Evolutionary conservation across 2,329 filamentous ascomycete species (phyloP).

Genomic region (Aspergillus vadensis): DNA sequence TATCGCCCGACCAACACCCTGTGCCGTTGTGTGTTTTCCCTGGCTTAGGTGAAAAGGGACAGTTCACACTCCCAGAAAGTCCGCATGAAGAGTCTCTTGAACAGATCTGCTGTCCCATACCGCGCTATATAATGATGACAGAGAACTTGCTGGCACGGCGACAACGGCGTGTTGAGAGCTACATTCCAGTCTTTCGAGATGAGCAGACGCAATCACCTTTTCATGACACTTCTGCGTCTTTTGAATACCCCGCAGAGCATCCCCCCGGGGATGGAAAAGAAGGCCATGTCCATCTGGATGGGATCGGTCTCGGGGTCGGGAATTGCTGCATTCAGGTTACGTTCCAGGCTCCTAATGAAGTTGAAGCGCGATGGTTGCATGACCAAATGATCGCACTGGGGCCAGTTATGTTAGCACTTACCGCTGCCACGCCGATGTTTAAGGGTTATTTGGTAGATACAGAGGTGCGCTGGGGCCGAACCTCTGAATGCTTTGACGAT

Average conservation of each 20-base stretch:
- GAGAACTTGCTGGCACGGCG: neutral
- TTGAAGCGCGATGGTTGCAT: conserved; percentile 22
- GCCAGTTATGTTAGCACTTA: conserved; percentile 23
- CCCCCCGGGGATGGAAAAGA: conserved; percentile 3
- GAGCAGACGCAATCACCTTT: neutral
- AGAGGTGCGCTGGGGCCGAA: conserved; percentile 21
- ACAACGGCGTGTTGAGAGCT: neutral
- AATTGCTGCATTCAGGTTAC: conserved; percentile 23
- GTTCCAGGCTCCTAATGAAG: conserved; percentile 19
- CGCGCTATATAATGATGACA: conserved; percentile 3
- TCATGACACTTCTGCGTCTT: conserved; percentile 1
- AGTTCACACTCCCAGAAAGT: neutral
- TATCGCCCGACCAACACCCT: conserved; percentile 8
- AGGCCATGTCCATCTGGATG: conserved; percentile 16
- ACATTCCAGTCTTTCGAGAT: neutral
- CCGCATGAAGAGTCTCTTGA: neutral
- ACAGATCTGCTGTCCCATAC: neutral
- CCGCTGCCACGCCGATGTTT: conserved; percentile 22
- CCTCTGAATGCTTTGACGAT: conserved; percentile 19
- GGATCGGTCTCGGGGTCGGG: conserved; percentile 15
- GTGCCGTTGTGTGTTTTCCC: conserved; percentile 1
- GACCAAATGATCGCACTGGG: conserved; percentile 23
- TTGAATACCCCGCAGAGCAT: neutral
- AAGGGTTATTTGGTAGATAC: conserved; percentile 23
- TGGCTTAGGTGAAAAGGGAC: neutral